Conservation (phyloP, 208 protist species). For the Crithidia expoeki region DNA sequence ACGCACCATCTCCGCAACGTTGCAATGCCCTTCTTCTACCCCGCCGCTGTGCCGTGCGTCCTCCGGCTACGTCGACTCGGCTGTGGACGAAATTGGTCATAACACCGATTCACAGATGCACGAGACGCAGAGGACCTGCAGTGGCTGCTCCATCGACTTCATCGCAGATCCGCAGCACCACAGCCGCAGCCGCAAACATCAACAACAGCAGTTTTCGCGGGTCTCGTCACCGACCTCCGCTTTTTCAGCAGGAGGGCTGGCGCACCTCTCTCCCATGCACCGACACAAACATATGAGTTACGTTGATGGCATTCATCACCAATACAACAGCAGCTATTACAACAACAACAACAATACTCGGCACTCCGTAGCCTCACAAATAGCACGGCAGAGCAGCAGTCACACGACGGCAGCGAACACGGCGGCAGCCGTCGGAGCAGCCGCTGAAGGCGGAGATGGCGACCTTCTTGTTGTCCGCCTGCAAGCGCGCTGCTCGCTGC, state of each 20-base stretch:
- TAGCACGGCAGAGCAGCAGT: neutral
- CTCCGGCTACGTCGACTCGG: slow-evolving; percentile 7
- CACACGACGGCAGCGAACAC: neutral
- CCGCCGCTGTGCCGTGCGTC: slow-evolving; percentile 9
- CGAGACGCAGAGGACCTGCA: neutral
- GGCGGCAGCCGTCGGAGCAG: neutral
- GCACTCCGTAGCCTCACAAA: neutral
- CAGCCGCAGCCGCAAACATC: neutral
- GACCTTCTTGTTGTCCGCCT: slow-evolving; percentile 59
- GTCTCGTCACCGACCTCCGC: neutral
- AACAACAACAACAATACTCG: too few relatives aligned
- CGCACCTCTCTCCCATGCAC: neutral
- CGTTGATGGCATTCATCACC: neutral
- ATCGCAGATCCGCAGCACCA: neutral
- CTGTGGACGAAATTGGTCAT: neutral
- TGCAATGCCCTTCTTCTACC: neutral
- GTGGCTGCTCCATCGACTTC: neutral
- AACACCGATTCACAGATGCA: neutral
- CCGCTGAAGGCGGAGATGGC: slow-evolving; percentile 7
- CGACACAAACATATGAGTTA: neutral
- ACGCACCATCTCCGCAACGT: neutral
- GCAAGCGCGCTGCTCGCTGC: slow-evolving; percentile 52
- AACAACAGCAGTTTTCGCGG: neutral
- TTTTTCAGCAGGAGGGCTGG: neutral
- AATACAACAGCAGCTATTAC: too few relatives aligned